These are phyloP conservation scores for Kurtzmaniella quercitrusa DNA, from an alignment of 1,139 yeast genomes.

Conservation along the genomic window DNA sequence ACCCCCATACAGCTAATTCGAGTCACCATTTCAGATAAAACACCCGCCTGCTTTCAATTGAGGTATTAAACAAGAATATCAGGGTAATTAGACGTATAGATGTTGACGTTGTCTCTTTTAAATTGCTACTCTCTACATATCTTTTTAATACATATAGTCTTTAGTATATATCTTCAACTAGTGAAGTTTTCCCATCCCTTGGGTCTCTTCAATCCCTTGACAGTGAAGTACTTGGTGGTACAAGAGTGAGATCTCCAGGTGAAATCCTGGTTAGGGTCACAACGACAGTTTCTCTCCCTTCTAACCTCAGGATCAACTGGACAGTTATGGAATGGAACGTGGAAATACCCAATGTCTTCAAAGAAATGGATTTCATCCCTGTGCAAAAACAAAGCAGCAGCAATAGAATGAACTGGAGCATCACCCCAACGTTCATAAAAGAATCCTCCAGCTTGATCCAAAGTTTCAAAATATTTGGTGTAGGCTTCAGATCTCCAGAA, in stretches of 20 bases:
- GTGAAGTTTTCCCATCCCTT: conserved; percentile 69
- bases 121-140: too few relatives aligned
- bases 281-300: conserved; percentile 56
- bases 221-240: conserved; percentile 65
- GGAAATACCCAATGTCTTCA: conserved; percentile 80
- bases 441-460: conserved; percentile 81
- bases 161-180: conserved; percentile 10
- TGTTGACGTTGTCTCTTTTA: too few relatives aligned
- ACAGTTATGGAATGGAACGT: conserved; percentile 74
- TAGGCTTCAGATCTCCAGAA: conserved; percentile 76
- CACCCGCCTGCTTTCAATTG: too few relatives aligned
- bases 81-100: too few relatives aligned
- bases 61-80: too few relatives aligned
- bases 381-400: conserved; percentile 71
- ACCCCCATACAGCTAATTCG: too few relatives aligned
- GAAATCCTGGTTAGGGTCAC: conserved; percentile 73
- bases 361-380: conserved; percentile 69
- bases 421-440: conserved; percentile 94
- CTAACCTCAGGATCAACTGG: conserved; percentile 60
- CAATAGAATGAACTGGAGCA: conserved; percentile 87
- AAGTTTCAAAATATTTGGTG: conserved; percentile 59
- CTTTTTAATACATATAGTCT: background rate
- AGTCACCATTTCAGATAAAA: too few relatives aligned
- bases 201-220: conserved; percentile 63
- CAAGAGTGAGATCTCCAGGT: conserved; percentile 88